Percentiles rank a stretch among this genome's conserved stretches.
Conservation (phyloP, 2,329 filamentous ascomycete genomes). For the Paradendryphiella salina region DNA sequence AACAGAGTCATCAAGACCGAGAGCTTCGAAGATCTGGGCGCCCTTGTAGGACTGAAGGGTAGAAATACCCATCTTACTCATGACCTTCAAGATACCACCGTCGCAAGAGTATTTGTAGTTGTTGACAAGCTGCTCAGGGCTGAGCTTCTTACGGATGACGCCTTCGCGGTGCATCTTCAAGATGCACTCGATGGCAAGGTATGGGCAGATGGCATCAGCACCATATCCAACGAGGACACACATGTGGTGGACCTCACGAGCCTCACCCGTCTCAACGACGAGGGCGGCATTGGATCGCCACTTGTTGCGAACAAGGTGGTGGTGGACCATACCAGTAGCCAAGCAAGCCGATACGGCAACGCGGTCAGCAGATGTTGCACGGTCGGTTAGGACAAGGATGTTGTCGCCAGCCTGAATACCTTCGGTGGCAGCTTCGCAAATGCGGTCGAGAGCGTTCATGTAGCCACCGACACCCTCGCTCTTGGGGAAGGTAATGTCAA, state of each 20-base stretch:
- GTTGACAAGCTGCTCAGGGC: slow-evolving; percentile 78
- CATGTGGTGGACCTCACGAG: slow-evolving; percentile 97
- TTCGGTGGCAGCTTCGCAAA: slow-evolving; percentile 81
- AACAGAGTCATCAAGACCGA: slow-evolving; percentile 88
- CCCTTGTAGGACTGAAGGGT: slow-evolving; percentile 96
- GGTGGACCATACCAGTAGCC: slow-evolving; percentile 91
- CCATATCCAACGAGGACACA: slow-evolving; percentile 96
- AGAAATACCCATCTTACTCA: slow-evolving; percentile 99
- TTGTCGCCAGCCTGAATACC: slow-evolving; percentile 83
- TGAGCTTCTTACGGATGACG: slow-evolving; percentile 86
- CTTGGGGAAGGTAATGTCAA: slow-evolving; percentile 94
- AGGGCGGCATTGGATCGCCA: slow-evolving; percentile 89
- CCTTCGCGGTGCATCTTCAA: slow-evolving; percentile 94
- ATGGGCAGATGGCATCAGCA: slow-evolving; percentile 91
- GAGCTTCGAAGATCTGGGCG: slow-evolving; percentile 94
- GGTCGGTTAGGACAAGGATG: slow-evolving; percentile 86
- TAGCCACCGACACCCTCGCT: slow-evolving; percentile 80
- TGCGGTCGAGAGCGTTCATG: slow-evolving; percentile 80
- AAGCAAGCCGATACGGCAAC: slow-evolving; percentile 84
- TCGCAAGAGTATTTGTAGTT: slow-evolving; percentile 98
- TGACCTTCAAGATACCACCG: slow-evolving; percentile 95
- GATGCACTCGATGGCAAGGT: slow-evolving; percentile 94
- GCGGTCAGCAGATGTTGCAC: slow-evolving; percentile 78
- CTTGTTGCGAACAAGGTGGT: slow-evolving; percentile 93
- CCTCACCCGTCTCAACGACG: slow-evolving; percentile 89